Evolutionary conservation across 345 rosid genomes (phyloP), one percentile per base, ranked within the genome.

Genomic region (Mercurialis annua): DNA sequence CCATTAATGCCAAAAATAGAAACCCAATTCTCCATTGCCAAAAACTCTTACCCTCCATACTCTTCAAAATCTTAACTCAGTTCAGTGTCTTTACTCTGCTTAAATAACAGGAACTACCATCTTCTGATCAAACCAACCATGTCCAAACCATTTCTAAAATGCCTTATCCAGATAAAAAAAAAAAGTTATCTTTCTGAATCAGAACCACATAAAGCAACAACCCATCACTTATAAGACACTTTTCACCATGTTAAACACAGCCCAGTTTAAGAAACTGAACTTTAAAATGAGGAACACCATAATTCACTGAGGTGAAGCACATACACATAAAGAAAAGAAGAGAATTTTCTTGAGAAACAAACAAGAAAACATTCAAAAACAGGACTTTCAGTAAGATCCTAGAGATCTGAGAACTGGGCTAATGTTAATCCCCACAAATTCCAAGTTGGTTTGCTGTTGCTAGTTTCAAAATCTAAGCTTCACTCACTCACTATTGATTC

Each of bases 381-480:
- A 73, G 81, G 79, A 87, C 82, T 83, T 83, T 40, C 11, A 40
- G 84, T 80, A 86, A 85, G 87, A 84, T 82, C 85, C 90, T 88
- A 76, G 97, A 90, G 98, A 93, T 93, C 95, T 89, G 95, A 66
- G 81, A 85, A 81, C 63, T 56, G 23, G 40, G 42, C 31, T 67
- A 64, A 67, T 57, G 71, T 53, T 64, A 69, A 84, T 76, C 86
- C 87, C 78, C 70, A 68, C 84, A 81, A 80, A 76, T 77, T 81
- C 77, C 73, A 66, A 50, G 74, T 21, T 73, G 68, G 68, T 67
- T 65, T 66, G 54, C 64, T 57, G 73, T 59, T 67, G 73, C 70
- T 68, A n/a, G n/a, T n/a, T n/a, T n/a, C n/a, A n/a, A n/a, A n/a
- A n/a, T 68, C 68, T 47, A 60, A 48, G 30, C 74, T 56, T 72